Evolutionary conservation across 495 filamentous ascomycete species (phyloP).

Genomic region (Penicillium egyptiacum): DNA sequence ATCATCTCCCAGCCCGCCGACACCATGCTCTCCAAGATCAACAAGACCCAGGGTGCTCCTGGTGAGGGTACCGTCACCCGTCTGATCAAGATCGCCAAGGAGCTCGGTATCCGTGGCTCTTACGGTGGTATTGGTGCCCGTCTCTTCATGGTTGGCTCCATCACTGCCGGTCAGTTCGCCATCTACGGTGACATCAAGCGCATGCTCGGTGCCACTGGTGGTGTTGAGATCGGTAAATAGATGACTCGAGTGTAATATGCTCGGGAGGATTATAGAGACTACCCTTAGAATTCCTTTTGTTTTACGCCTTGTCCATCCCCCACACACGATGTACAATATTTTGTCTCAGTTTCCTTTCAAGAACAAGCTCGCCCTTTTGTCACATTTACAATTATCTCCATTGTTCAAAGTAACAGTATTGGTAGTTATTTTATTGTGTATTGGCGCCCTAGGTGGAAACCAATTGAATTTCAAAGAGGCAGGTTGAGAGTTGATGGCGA

Average conservation of each 20-base stretch:
- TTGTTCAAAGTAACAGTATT: not conserved
- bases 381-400: not conserved
- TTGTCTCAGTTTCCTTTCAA: conserved; percentile 35
- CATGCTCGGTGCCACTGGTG: conserved; percentile 65
- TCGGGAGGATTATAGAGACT: conserved; percentile 40
- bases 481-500: conserved; percentile 92
- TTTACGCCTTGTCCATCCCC: conserved; percentile 32
- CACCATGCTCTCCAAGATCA: conserved; percentile 99
- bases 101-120: conserved; percentile 85
- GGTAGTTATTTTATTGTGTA: not conserved
- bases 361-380: conserved; percentile 32
- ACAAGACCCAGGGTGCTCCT: conserved; percentile 96
- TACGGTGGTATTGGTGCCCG: conserved; percentile 89
- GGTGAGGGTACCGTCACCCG: conserved; percentile 91
- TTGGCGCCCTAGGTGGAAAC: not conserved
- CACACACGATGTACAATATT: conserved; percentile 36
- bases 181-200: conserved; percentile 76
- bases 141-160: conserved; percentile 59
- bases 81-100: conserved; percentile 92
- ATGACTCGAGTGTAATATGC: conserved; percentile 23
- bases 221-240: conserved; percentile 73
- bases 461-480: conserved; percentile 45
- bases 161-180: conserved; percentile 93
- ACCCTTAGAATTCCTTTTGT: conserved; percentile 38
- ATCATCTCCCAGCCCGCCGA: conserved; percentile 96